Base-by-base conservation (phyloP, 73 alveolate genomes). In the Tetrahymena borealis region DNA sequence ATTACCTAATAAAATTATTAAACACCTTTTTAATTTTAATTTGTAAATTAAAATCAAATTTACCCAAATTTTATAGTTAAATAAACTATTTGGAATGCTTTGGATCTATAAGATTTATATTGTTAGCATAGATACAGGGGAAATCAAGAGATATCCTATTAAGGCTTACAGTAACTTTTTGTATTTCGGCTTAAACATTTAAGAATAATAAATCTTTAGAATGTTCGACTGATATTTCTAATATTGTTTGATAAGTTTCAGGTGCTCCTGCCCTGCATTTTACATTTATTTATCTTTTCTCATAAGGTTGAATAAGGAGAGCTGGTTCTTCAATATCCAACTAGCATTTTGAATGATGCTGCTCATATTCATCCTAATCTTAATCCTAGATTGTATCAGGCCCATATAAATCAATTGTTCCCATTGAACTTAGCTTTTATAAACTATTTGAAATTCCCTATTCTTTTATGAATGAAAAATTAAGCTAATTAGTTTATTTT, bases 51-150 rank as follows among this genome's bases (percentile, higher is more conserved):
- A 94, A 95, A 35, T 95, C 94, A 3, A 93, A 20, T 32, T 91
- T 94, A 16, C 97, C 97, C 90, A 90, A 94, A 60, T 95, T 95
- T 40, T 91, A 92, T 90, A 95, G 9, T 12, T 93, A 93, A 32
- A 95, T 78, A n/a, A 78, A 36, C 16, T 94, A 38, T 37, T 91
- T 39, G 37, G 85, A 60, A 18, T 91, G 94, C 24, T 90, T 90
- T 32, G 33, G 78, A 20, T 94, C 96, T 32, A 95, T 78, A 2
- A 39, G 90, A 31, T 95, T 95, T 6, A 94, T 79, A 28, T 94
- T 95, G 31, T 96, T 96, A 13, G 96, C 97, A 91, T 92, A 95
- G 32, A 95, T 91, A 42, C 91, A 91, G 3, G 96, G 96, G 31
- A 95, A 43, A 39, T 95, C 95, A 41, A 95, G 43, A 16, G 38